These are phyloP conservation scores for Aureobasidium sp. DNA, from an alignment of 2,329 filamentous ascomycete genomes.

Conservation along the genomic window DNA sequence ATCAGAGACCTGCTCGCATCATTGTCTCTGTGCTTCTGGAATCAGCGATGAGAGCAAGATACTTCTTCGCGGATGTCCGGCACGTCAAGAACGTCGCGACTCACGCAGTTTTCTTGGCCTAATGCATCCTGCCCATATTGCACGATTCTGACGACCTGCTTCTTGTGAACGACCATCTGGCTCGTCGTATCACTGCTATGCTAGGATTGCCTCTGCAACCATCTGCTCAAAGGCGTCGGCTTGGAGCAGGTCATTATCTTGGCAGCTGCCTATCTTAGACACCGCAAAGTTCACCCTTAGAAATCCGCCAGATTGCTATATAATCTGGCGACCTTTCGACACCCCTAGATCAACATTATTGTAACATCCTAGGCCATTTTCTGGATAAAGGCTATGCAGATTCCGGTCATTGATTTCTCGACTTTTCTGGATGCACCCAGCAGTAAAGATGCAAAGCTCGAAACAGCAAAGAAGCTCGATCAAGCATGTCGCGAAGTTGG, in stretches of 20 bases:
- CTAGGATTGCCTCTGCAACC: no score
- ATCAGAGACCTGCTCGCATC: background rate
- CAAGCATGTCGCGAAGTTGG: constrained; percentile 6
- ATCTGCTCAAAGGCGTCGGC: no score
- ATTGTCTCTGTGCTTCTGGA: background rate
- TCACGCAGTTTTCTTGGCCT: background rate
- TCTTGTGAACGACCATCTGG: no score
- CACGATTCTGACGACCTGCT: no score
- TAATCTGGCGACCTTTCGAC: background rate
- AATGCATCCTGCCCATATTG: background rate
- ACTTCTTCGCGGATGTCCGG: background rate
- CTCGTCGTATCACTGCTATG: no score
- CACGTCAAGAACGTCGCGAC: background rate
- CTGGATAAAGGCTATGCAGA: background rate
- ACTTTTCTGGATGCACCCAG: background rate
- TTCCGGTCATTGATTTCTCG: constrained; percentile 4
- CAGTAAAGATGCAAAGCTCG: background rate
- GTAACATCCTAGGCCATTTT: background rate
- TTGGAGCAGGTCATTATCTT: background rate
- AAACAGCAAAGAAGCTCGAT: background rate
- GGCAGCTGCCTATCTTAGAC: background rate
- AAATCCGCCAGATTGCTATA: background rate
- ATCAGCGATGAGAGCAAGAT: background rate
- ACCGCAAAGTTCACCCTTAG: background rate
- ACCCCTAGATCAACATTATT: background rate